Evolutionary conservation across 495 filamentous ascomycete genomes (phyloP), one percentile per base, ranked within the genome.

Genomic region (Penicillium herquei): DNA sequence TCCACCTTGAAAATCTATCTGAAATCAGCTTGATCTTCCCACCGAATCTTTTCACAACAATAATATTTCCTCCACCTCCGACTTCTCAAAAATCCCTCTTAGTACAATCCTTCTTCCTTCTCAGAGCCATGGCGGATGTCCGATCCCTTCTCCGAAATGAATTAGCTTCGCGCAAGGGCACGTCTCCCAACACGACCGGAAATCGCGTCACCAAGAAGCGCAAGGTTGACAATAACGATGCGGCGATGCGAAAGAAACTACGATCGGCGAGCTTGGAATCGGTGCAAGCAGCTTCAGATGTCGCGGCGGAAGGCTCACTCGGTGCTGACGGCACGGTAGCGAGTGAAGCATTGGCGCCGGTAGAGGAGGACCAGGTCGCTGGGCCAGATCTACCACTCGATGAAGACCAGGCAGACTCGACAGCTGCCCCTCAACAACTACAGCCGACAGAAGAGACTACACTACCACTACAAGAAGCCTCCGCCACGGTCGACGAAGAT

Each of bases 71-170:
- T 2, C 6, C 34, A 7, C 34, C 34, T 48, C 11, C 16, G 35
- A 16, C 21, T 5, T 34, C 30, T 30, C 7, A n/a, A 4, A 39
- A 33, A 50, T 39, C 21, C 16, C 18, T 13, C 17, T 34, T 37
- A 34, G 26, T n/a, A n/a, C 49, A n/a, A 26, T 37, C 1, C 34
- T 51, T 16, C 9, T 32, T 30, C 16, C 16, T 10, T 39, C 37
- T 33, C 43, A 46, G 1, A 39, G 59, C 57, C 50, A 96, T 96
- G 91, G 83, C 91, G 57, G 90, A 96, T 66, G 87, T 92, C 13
- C 87, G 91, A 42, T 83, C 90, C 16, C 79, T 96, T 14, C 83
- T 96, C 43, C 87, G 90, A 60, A 88, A 84, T 67, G 89, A 96
- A 71, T 87, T 91, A 63, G 85, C 84, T 48, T 82, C 85, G 45